Conservation (phyloP, 2,329 filamentous ascomycete genomes). For the Fusarium albidum region DNA sequence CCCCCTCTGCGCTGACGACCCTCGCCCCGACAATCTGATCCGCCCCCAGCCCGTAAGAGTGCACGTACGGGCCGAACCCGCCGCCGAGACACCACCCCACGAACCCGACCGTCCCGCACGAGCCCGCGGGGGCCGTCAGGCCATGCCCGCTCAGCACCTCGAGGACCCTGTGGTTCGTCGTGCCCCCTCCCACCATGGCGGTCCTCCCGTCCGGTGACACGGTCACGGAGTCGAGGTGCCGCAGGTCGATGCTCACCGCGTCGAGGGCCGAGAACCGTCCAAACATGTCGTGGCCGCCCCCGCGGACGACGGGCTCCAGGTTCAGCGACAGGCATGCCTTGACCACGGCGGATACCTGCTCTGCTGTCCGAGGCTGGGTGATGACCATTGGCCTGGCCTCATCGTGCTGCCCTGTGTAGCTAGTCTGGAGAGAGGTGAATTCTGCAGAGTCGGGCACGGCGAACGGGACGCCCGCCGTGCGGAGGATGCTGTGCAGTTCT, state of each 20-base stretch:
- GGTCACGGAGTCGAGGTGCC: not conserved
- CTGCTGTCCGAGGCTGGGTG: not conserved
- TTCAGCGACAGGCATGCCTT: not conserved
- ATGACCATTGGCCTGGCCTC: not conserved
- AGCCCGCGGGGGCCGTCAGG: constrained; percentile 6
- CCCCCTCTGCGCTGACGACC: constrained; percentile 17
- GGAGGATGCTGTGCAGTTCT: not conserved
- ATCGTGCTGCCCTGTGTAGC: not conserved
- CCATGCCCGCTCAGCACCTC: constrained; percentile 1
- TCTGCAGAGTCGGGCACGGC: not conserved
- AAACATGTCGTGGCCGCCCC: constrained; percentile 19
- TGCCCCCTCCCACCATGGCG: constrained; percentile 9
- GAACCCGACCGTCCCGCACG: constrained; percentile 10
- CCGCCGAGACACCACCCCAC: constrained; percentile 15
- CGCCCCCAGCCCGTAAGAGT: constrained; percentile 12
- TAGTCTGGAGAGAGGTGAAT: constrained; percentile 2
- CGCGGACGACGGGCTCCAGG: constrained; percentile 5
- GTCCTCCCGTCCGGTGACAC: not conserved
- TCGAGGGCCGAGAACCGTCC: constrained; percentile 6
- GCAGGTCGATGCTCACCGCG: constrained; percentile 14
- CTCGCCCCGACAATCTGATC: constrained; percentile 18
- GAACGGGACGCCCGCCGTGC: not conserved
- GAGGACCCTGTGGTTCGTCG: constrained; percentile 1
- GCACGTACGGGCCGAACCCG: constrained; percentile 13
- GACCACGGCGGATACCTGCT: not conserved